phyloP scores from a whole-genome alignment of 2,329 filamentous ascomycete species.

The Sordariomycetes sp. region DNA sequence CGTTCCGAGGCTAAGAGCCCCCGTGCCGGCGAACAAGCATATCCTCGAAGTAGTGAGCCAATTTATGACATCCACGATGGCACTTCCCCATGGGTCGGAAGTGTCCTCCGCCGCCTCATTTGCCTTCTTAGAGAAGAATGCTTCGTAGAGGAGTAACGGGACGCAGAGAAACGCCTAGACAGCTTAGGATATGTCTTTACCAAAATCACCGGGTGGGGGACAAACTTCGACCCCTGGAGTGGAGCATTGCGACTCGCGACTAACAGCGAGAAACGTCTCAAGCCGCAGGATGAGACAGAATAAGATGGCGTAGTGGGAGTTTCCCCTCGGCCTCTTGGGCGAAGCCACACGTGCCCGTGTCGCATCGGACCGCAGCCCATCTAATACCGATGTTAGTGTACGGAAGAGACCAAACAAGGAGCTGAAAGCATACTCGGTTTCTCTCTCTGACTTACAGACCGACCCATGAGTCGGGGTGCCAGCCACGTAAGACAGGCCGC shows the following conservation, averaged over 20 bases:
- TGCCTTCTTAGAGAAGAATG: neutral
- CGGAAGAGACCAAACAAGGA: neutral
- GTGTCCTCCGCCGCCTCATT: conserved; percentile 20
- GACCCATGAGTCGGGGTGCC: conserved; percentile 18
- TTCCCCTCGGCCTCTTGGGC: conserved; percentile 34
- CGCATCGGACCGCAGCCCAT: neutral
- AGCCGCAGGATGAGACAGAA: conserved; percentile 33
- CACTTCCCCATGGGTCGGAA: conserved; percentile 36
- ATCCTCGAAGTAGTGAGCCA: conserved; percentile 34
- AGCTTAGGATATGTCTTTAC: neutral
- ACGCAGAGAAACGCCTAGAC: conserved; percentile 1
- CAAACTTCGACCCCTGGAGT: conserved; percentile 34
- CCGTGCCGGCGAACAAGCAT: conserved; percentile 16
- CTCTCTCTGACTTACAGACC: conserved; percentile 16
- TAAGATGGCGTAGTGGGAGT: conserved; percentile 32
- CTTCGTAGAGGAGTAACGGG: conserved; percentile 6
- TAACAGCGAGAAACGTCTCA: conserved; percentile 34
- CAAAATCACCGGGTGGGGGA: neutral
- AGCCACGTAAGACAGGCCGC: conserved; percentile 18
- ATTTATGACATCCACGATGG: conserved; percentile 33
- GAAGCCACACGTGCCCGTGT: conserved; percentile 12
- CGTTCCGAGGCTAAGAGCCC: conserved; percentile 30
- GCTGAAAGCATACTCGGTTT: neutral
- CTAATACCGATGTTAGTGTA: neutral
- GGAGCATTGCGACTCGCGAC: conserved; percentile 38